Base-by-base conservation (phyloP, 2,329 filamentous ascomycete genomes). In the Chaetomiaceae sp. region DNA sequence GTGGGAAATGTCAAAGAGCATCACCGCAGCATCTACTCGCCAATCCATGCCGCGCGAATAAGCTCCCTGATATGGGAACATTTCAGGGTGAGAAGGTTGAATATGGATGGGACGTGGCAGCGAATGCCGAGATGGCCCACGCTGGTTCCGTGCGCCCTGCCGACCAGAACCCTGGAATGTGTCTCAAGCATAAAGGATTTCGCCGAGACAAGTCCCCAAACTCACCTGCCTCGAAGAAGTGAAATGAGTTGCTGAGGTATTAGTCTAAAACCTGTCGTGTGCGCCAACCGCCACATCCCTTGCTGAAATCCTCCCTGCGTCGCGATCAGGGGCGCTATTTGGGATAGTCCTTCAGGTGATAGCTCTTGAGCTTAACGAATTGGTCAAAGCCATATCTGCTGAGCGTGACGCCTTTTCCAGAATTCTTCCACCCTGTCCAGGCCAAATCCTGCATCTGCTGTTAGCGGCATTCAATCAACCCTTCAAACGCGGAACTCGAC, bases 381-480 rank as follows among this genome's bases (percentile, higher is more conserved):
- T 95, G 88, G 59, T 96, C 91, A 62, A 94, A 97, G 10, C 91
- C 91, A 61, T 90, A 95, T 58, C 73, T 83, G 69, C 88, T 93
- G 58, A 97, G 70, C 9, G 90, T 96, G 58, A 90, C 84, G 18
- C 91, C 91, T 66, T 87, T 90, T 54, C 91, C 91, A 50, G 89
- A 95, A 65, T 95, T 89, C 73, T 97, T 97, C 89, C 89, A 96
- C 10, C 91, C 91, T 2, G 90, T 93, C 88, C 88, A 95, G n/a
- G 89, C 88, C 56, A 95, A 78, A 66, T 95, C 88, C 86, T 91
- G 58, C 30, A 47, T 45, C 18, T 44, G 40, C n/a, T 61, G 49
- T 62, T 47, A 60, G 57, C 36, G 49, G 34, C 22, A 4, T 41
- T 47, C 27, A 26, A 32, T n/a, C n/a, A n/a, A n/a, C n/a, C 18